These are phyloP conservation scores for Lycium barbarum DNA, from an alignment of 257 asterid species.

Conservation along the genomic window DNA sequence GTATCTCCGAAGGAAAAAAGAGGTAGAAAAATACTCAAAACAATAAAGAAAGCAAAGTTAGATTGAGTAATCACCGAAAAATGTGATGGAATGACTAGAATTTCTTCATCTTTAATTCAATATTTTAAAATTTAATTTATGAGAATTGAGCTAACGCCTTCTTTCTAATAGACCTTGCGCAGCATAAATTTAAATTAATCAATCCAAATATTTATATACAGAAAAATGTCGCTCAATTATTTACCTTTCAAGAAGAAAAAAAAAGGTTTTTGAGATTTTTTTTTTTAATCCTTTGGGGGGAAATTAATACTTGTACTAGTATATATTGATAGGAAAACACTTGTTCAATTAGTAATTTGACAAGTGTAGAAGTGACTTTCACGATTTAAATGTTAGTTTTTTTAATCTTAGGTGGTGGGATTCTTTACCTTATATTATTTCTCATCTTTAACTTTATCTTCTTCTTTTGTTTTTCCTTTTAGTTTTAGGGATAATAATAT, in stretches of 20 bases:
- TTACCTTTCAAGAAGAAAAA: neutral
- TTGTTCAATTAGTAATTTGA: neutral
- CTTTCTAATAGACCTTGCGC: neutral
- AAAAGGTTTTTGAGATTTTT: neutral
- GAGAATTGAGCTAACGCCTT: neutral
- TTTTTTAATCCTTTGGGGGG: no score
- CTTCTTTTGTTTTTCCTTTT: neutral
- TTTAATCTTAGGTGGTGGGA: conserved; percentile 29
- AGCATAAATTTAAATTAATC: neutral
- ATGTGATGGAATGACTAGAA: neutral
- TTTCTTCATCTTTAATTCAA: neutral
- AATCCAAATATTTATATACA: no score
- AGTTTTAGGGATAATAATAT: no score
- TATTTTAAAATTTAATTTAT: neutral
- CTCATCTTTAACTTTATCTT: conserved; percentile 7
- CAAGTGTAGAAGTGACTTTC: conserved; percentile 39
- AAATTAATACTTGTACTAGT: neutral
- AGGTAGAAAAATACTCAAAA: neutral
- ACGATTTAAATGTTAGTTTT: conserved; percentile 32
- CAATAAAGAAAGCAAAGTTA: neutral
- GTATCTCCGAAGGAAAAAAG: neutral
- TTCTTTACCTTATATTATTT: conserved; percentile 31
- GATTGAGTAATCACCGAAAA: no score
- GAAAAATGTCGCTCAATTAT: neutral
- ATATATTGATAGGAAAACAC: neutral